These are phyloP conservation scores for Heracleum sosnowskyi DNA, from an alignment of 129 eudicot genomes.

Conservation along the genomic window DNA sequence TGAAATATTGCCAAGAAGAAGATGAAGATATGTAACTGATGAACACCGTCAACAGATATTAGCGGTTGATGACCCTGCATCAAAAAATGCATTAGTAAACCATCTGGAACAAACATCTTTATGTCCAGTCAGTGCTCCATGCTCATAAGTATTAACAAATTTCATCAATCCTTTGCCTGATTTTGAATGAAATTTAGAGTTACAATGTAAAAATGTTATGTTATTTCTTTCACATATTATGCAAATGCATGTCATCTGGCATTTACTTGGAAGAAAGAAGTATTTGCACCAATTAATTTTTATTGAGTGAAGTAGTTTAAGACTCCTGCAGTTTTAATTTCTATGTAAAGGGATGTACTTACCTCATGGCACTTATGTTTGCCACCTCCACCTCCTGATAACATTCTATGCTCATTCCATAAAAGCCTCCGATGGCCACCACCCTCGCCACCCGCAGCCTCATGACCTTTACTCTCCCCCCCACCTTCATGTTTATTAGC, in stretches of 20 bases:
- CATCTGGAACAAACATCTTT: neutral
- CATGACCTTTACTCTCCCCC: neutral
- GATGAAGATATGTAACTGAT: constrained; percentile 92
- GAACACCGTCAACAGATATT: constrained; percentile 66
- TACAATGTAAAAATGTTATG: neutral
- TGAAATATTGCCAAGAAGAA: constrained; percentile 94
- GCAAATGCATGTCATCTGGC: neutral
- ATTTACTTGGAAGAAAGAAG: neutral
- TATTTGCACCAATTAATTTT: neutral
- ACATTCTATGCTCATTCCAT: constrained; percentile 59
- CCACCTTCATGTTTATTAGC: neutral
- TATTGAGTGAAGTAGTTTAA: neutral
- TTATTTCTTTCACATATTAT: neutral
- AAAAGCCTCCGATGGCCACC: constrained; percentile 43
- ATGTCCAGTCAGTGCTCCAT: neutral
- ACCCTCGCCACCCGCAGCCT: neutral
- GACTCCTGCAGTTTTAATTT: neutral
- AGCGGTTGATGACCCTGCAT: constrained; percentile 66
- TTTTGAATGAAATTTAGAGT: neutral
- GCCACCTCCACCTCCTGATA: constrained; percentile 39
- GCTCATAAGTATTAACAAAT: neutral
- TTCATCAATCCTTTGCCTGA: neutral
- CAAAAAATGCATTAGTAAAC: constrained; percentile 8
- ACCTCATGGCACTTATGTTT: constrained; percentile 42
- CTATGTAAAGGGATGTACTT: neutral